phyloP scores from a whole-genome alignment of 257 asterid genomes.

The Rhazya stricta region DNA sequence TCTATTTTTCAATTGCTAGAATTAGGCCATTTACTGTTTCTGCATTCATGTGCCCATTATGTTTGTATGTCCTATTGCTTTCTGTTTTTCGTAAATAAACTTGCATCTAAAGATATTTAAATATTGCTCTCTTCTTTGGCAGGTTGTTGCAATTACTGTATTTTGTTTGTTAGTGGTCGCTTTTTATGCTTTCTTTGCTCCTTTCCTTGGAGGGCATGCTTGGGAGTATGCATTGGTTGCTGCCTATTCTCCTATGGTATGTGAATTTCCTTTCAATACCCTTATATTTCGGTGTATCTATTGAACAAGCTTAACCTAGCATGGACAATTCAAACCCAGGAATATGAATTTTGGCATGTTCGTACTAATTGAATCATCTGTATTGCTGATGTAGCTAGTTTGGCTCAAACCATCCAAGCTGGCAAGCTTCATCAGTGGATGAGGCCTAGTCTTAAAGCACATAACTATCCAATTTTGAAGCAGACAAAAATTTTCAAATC shows the following conservation, averaged over 20 bases:
- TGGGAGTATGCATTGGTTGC: slow-evolving; percentile 79
- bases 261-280: slow-evolving; percentile 25
- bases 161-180: slow-evolving; percentile 88
- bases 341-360: too few relatives aligned
- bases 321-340: background rate
- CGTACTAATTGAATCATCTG: background rate
- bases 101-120: slow-evolving; percentile 11
- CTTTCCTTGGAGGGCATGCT: slow-evolving; percentile 81
- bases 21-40: background rate
- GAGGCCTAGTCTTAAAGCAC: background rate
- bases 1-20: background rate
- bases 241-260: slow-evolving; percentile 87
- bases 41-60: background rate
- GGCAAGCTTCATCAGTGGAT: background rate
- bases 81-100: background rate
- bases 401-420: background rate
- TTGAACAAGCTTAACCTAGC: background rate
- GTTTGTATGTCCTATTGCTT: background rate
- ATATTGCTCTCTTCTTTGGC: slow-evolving; percentile 5
- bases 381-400: background rate
- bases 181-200: slow-evolving; percentile 93
- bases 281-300: slow-evolving; percentile 12
- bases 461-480: background rate
- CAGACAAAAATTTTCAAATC: background rate
- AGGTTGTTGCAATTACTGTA: slow-evolving; percentile 94